Base-by-base conservation (phyloP, 164 flowering plant genomes). In the Houttuynia cordata region DNA sequence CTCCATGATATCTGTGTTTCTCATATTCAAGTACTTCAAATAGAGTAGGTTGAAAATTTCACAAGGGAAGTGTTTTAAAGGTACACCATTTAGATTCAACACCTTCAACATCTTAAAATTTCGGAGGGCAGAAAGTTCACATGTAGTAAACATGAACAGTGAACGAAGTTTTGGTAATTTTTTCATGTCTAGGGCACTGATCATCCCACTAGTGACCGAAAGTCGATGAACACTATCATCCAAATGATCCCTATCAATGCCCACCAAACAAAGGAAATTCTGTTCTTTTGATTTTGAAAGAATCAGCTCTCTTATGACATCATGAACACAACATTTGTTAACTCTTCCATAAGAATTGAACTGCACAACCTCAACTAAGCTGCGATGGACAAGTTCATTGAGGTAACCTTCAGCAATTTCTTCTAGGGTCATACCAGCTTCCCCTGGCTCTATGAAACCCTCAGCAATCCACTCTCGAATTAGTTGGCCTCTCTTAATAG, bases 321-420 rank as follows among this genome's bases (percentile, higher is more conserved):
- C 54, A 52, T 52, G 54, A 8, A 52, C 23, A 19, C 54, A 7
- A 15, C 54, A 52, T 1, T 19, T 52, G 10, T 21, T 7, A 21
- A 52, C 23, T 21, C 54, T 19, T 17, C 54, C 54, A 52, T 19
- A 19, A 8, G 21, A 19, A 21, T 52, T 21, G 22, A 42, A 14
- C 49, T 52, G 21, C 22, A 52, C 7, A 0, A 52, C 54, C 10
- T 42, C 49, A 42, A 52, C 23, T 21, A 52, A 52, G 23, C 54
- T 52, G 22, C 54, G 21, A 22, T 19, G 23, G 22, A 52, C 23
- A 15, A 57, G 62, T 41, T 68, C 65, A 10, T 19, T 24, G 20
- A 68, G 41, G 49, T 62, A 68, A 14, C n/a, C 57, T 19, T 58
- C 60, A 7, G 61, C 66, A 0, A 68, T 58, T 13, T 62, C 66